Percentiles rank a stretch among this genome's conserved stretches.
Evolutionary conservation across 2,329 filamentous ascomycete genomes (phyloP).

Genomic region (Decorospora gaudefroyi): DNA sequence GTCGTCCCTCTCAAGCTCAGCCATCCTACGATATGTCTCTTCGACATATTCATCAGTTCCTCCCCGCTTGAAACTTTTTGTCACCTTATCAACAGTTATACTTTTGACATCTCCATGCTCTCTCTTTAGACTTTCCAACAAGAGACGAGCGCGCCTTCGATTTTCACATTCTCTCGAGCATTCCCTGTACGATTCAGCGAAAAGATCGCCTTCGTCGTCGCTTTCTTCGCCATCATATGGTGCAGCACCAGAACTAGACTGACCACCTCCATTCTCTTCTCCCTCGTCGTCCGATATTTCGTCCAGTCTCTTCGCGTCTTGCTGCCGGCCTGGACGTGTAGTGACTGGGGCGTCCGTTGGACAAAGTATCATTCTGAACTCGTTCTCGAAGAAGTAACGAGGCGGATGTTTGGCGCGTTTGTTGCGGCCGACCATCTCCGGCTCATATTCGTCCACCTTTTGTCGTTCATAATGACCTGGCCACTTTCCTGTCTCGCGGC

Average conservation of each 20-base stretch:
- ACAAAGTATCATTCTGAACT: not conserved
- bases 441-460: not conserved
- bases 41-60: no score
- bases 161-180: not conserved
- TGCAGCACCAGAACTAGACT: not conserved
- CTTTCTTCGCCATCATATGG: not conserved
- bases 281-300: not conserved
- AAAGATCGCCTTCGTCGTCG: slow-evolving; percentile 2
- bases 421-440: not conserved
- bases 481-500: not conserved
- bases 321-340: no score
- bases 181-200: not conserved
- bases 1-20: no score
- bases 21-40: no score
- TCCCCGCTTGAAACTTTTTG: no score
- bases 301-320: not conserved
- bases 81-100: not conserved
- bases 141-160: not conserved
- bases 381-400: not conserved
- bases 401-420: not conserved
- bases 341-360: no score
- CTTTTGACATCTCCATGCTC: not conserved
- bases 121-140: not conserved
- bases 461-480: not conserved
- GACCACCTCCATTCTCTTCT: not conserved